Conservation (phyloP, 305 asterid genomes). For the Fraxinus paxiana region DNA sequence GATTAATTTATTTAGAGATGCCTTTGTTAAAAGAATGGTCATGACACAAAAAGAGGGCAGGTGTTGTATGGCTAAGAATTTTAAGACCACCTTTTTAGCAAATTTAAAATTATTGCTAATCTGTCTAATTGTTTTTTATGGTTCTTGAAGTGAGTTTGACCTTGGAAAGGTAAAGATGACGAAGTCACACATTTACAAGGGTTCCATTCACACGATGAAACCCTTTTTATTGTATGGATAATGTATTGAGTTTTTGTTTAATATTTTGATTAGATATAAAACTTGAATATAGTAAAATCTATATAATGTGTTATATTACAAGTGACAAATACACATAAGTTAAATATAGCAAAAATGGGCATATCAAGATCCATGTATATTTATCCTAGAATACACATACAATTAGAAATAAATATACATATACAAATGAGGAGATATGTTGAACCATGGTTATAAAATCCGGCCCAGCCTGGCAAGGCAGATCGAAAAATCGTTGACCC, state of each 20-base stretch:
- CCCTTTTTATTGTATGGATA: background rate
- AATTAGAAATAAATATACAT: no score
- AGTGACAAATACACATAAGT: background rate
- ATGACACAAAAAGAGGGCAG: conserved; percentile 33
- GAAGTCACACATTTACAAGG: conserved; percentile 2
- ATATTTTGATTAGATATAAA: background rate
- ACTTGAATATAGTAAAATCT: background rate
- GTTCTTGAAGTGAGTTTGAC: conserved; percentile 20
- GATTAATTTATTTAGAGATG: conserved; percentile 11
- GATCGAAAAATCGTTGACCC: no score
- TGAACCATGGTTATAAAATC: no score
- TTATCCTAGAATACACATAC: background rate
- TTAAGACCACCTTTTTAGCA: background rate
- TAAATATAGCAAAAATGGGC: background rate
- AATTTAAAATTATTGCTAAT: conserved; percentile 1
- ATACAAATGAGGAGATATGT: background rate
- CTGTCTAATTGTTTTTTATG: conserved; percentile 19
- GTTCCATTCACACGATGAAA: conserved; percentile 12
- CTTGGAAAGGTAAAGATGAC: background rate
- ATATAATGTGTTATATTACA: background rate
- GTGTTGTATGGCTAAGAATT: conserved; percentile 36
- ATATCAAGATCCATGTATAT: background rate
- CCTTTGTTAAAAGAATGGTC: conserved; percentile 23
- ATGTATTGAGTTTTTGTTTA: background rate
- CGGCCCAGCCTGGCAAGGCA: no score